phyloP scores from a whole-genome alignment of 108 stramenopile species.

The Ochromonas danica region DNA sequence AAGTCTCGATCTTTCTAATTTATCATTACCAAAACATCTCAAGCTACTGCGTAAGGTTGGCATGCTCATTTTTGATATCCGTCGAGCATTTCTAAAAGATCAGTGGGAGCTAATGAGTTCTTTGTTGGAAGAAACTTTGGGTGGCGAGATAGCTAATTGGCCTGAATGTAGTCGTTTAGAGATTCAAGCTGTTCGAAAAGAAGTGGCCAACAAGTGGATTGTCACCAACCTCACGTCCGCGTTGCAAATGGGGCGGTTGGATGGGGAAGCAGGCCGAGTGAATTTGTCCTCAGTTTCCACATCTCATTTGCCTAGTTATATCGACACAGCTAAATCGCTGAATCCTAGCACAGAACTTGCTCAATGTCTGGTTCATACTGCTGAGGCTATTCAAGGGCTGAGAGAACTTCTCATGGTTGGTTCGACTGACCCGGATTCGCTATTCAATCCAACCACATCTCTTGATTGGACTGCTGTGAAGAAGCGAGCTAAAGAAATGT shows the following conservation, averaged over 20 bases:
- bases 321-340: neutral
- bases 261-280: neutral
- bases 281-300: neutral
- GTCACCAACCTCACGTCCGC: constrained; percentile 6
- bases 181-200: neutral
- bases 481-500: neutral
- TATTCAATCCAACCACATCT: neutral
- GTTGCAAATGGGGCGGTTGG: neutral
- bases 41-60: neutral
- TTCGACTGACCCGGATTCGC: neutral
- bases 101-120: constrained; percentile 4
- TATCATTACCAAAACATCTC: neutral
- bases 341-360: constrained; percentile 6
- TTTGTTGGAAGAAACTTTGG: neutral
- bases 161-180: constrained; percentile 19
- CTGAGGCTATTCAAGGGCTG: neutral
- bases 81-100: neutral
- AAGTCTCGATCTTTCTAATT: neutral
- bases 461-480: neutral
- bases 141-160: no score
- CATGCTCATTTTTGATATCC: constrained; percentile 3
- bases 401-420: neutral
- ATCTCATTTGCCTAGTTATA: neutral
- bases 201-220: constrained; percentile 26
- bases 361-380: neutral